Base-by-base conservation (phyloP, 306 rosid genomes). In the Leucaena leucocephala region DNA sequence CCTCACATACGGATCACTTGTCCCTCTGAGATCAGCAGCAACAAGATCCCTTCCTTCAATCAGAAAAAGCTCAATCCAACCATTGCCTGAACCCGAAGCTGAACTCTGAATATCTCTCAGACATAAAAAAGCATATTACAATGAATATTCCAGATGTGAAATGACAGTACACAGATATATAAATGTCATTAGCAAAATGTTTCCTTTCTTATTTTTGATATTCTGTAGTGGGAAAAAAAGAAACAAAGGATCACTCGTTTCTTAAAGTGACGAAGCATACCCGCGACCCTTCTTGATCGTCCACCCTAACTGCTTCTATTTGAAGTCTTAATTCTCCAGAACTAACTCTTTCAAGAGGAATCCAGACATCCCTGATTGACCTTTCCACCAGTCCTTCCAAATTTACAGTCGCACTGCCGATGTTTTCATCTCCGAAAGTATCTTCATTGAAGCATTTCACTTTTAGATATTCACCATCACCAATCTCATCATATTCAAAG, bases 11-110 rank as follows among this genome's bases (percentile, higher is more conserved):
- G 99, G 99, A 86, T 96, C 99, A 78, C 99, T 96, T 55, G 99
- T 96, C 75, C 99, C 99, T 88, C 99, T 86, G 75, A 96, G 84
- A 86, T 96, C 99, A 27, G 99, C 99, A 7, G 97, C 99, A 82
- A 93, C 45, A 58, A 96, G 97, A 78, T 96, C 99, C 76, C 81
- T 93, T 34, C 89, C 99, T 85, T 91, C 99, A 59, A 96, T 85
- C 78, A 96, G 86, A 81, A 87, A 89, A 84, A 96, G 94, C 82
- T 96, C 99, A 71, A 96, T 81, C 98, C 89, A 91, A 75, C 99
- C 97, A 75, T 80, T 86, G 64, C 73, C 78, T 14, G 86, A 80
- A 67, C 86, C 82, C 0, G 2, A 35, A 49, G 76, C 21, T n/a
- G 88, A 88, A 83, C 88, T 92, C 98, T 95, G 86, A 17, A 67